Base-by-base conservation (phyloP, 169 alveolate genomes). In the Cytauxzoon felis region DNA sequence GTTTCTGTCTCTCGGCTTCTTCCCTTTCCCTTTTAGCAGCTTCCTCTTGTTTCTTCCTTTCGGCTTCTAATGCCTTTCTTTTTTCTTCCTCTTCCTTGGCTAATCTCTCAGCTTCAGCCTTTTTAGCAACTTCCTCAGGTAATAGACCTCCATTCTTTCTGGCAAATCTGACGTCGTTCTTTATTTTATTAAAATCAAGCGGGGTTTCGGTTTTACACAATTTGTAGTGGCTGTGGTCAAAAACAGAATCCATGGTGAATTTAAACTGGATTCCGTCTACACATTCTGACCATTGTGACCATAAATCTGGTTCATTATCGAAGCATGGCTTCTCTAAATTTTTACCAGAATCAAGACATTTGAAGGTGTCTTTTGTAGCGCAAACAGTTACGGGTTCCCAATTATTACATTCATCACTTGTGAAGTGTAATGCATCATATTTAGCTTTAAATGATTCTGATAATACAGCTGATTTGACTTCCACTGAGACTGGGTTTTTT, bases 361-460 rank as follows among this genome's bases (percentile, higher is more conserved):
- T 29, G 4, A 70, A 43, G 19, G 48, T 19, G 19, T 41, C 48
- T 33, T 70, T 70, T n/a, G 48, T 60, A 36, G 75, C 23, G 47
- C 81, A 70, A 23, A 36, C 50, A 7, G 75, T 29, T 54, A 70
- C 53, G 13, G 67, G 71, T 56, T 70, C 81, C 81, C 81, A 70
- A 7, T 59, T 63, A 6, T 21, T 7, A 23, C 81, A 70, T 27
- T 57, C 18, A 19, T 26, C 58, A 18, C 50, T 38, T 13, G 33
- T 26, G 18, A 66, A 3, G n/a, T 30, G 69, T 7, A 29, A 29
- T 47, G 38, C 71, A 26, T 26, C 68, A 23, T 38, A 13, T 13
- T 13, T 13, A 13, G 45, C 45, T 13, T 38, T 38, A 13, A n/a
- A n/a, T n/a, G n/a, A n/a, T n/a, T n/a, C n/a, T n/a, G n/a, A n/a